phyloP scores from a whole-genome alignment of 2,329 filamentous ascomycete species.

The Cryphonectria japonica region DNA sequence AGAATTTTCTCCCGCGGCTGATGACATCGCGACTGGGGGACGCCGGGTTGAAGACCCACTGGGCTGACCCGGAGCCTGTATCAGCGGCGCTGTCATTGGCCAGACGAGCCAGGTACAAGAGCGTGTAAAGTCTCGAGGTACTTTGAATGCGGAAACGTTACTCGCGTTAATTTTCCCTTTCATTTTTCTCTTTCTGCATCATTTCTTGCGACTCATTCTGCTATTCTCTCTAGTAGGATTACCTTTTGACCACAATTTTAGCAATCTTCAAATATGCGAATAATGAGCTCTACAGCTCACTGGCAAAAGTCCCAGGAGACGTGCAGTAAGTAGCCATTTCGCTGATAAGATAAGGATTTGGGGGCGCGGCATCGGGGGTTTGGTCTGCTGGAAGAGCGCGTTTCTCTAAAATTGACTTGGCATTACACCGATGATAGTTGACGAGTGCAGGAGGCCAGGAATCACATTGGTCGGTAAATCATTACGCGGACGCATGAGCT shows the following conservation, averaged over 20 bases:
- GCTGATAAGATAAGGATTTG: conserved; percentile 1
- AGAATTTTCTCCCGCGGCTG: conserved; percentile 20
- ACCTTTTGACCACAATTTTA: neutral
- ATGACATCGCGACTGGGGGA: conserved; percentile 22
- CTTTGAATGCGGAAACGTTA: neutral
- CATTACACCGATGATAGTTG: neutral
- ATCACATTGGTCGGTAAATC: neutral
- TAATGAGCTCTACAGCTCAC: neutral
- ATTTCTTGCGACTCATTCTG: no score
- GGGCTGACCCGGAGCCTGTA: neutral
- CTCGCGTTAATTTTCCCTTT: neutral
- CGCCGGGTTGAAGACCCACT: neutral
- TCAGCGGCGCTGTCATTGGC: conserved; percentile 1
- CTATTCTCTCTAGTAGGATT: neutral
- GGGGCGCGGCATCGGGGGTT: neutral
- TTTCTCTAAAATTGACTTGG: neutral
- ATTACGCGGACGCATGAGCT: neutral
- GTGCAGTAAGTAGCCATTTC: neutral
- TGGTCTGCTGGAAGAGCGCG: neutral
- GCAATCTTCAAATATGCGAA: neutral
- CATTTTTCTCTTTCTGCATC: neutral
- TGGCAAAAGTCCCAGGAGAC: neutral
- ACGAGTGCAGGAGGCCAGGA: neutral
- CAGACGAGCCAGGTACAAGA: neutral
- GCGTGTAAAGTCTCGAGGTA: neutral